A percentile compares a stretch with the other conserved stretches of the same genome.
These are phyloP conservation scores for Pythium monospermum DNA, from an alignment of 352 stramenopile species.

Conservation along the genomic window DNA sequence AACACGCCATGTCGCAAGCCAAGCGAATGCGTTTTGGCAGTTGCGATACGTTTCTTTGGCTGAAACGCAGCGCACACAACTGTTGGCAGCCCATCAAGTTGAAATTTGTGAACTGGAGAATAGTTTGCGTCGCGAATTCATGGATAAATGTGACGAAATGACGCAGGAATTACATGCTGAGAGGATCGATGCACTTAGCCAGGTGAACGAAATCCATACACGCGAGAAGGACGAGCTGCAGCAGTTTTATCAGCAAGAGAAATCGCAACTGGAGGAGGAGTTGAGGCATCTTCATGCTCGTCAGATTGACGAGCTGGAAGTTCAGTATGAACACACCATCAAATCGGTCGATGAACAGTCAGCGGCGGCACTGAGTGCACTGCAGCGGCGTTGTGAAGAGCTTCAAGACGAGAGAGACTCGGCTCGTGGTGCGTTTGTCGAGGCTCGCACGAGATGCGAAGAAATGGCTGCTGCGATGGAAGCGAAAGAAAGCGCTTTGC, in stretches of 20 bases:
- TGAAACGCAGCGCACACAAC: neutral
- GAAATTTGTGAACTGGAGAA: slow-evolving; percentile 38
- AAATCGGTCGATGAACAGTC: slow-evolving; percentile 22
- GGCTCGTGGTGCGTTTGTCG: slow-evolving; percentile 1
- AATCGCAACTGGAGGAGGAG: slow-evolving; percentile 50
- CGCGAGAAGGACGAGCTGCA: slow-evolving; percentile 50
- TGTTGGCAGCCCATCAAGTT: slow-evolving; percentile 13
- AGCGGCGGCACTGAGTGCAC: slow-evolving; percentile 10
- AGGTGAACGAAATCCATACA: slow-evolving; percentile 38
- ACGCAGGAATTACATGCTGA: slow-evolving; percentile 47
- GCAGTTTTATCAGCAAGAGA: slow-evolving; percentile 52
- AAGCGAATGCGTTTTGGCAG: slow-evolving; percentile 29
- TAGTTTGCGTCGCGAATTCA: slow-evolving; percentile 37
- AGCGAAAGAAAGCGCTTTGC: neutral
- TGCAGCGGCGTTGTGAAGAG: slow-evolving; percentile 16
- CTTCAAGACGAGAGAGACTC: slow-evolving; percentile 22
- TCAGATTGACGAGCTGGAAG: slow-evolving; percentile 29
- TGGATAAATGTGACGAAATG: slow-evolving; percentile 57
- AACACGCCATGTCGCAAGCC: slow-evolving; percentile 13
- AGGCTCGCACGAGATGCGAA: slow-evolving; percentile 12
- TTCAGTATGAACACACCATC: slow-evolving; percentile 19
- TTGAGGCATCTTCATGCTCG: slow-evolving; percentile 20
- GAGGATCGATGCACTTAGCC: slow-evolving; percentile 32
- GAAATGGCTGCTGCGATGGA: slow-evolving; percentile 6
- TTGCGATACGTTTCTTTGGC: neutral